Percentiles rank a stretch among this genome's conserved stretches.
Conservation (phyloP, 495 filamentous ascomycete genomes). For the Lophiotrema nucula region DNA sequence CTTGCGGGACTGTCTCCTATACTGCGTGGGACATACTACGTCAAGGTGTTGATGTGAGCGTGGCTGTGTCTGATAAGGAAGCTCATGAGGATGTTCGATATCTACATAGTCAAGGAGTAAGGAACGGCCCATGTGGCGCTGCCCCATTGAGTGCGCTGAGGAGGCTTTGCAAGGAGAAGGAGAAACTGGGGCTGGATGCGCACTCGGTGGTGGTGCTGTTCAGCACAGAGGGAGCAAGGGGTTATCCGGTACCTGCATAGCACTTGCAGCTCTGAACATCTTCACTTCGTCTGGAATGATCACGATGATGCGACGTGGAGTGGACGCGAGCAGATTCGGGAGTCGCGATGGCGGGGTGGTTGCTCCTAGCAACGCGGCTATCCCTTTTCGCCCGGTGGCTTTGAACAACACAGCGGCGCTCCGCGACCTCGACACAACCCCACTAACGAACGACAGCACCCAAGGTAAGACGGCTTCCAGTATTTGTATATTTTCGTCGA, state of each 20-base stretch:
- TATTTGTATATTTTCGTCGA: neutral
- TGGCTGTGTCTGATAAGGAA: constrained; percentile 58
- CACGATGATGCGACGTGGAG: too few species aligned
- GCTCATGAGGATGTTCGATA: constrained; percentile 53
- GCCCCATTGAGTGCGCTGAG: constrained; percentile 59
- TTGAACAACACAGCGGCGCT: too few species aligned
- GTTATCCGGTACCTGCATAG: constrained; percentile 35
- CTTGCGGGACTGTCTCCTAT: constrained; percentile 64
- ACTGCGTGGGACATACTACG: constrained; percentile 60
- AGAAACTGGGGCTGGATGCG: constrained; percentile 38
- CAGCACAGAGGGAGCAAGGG: constrained; percentile 42
- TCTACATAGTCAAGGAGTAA: constrained; percentile 47
- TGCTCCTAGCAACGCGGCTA: too few species aligned
- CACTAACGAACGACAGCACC: constrained; percentile 3
- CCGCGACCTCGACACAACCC: neutral
- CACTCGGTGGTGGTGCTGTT: constrained; percentile 55
- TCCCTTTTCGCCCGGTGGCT: too few species aligned
- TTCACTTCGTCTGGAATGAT: too few species aligned
- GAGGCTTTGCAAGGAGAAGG: constrained; percentile 40
- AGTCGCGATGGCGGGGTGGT: too few species aligned
- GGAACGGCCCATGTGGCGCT: constrained; percentile 65
- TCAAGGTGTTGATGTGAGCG: constrained; percentile 55
- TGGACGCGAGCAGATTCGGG: too few species aligned
- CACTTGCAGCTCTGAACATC: too few species aligned
- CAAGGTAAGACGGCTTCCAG: constrained; percentile 2